Conservation (phyloP, 805 yeast genomes). For the Metschnikowia peoriensis region DNA sequence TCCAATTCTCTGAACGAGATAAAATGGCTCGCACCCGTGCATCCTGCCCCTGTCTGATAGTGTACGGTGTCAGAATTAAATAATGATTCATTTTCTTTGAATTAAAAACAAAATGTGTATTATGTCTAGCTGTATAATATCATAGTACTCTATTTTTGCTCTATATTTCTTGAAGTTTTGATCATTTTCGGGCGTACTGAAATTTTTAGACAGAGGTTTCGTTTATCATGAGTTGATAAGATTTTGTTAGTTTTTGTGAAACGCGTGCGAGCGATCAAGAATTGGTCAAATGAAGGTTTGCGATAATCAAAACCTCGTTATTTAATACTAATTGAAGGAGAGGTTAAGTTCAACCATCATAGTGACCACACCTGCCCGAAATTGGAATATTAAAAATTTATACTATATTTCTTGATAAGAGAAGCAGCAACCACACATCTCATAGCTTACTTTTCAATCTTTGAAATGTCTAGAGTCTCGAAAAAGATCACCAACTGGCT, state of each 20-base stretch:
- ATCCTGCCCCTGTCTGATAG: neutral
- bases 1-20: constrained; percentile 5
- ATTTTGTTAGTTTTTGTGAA: neutral
- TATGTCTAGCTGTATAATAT: neutral
- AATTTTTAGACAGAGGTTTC: neutral
- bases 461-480: constrained; percentile 26
- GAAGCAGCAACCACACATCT: neutral
- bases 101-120: too few species aligned
- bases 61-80: too few species aligned
- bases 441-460: too few species aligned
- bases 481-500: constrained; percentile 40
- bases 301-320: neutral
- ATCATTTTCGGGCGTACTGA: neutral
- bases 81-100: too few species aligned
- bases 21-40: constrained; percentile 10
- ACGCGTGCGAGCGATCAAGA: neutral
- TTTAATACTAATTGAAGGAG: neutral
- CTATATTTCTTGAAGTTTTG: neutral
- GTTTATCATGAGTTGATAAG: neutral
- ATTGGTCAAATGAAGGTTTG: neutral
- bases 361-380: neutral
- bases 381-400: too few species aligned
- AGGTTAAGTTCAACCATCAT: neutral
- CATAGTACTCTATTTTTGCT: neutral
- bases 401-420: too few species aligned